phyloP scores from a whole-genome alignment of 768 basidiomycete species.

The Lactarius pseudohatsudake region DNA sequence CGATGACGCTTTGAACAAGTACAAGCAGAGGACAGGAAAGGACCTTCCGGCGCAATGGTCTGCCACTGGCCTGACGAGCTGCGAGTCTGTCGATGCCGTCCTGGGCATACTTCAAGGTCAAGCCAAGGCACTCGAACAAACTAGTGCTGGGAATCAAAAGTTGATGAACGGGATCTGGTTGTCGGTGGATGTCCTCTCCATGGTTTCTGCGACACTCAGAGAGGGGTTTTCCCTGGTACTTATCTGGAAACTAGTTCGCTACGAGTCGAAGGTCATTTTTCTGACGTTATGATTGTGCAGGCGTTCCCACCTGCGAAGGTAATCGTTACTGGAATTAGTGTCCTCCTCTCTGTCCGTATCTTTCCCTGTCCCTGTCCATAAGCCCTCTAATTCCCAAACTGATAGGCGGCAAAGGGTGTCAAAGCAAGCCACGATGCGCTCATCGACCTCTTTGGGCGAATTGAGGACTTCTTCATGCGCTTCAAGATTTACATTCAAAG shows the following conservation, averaged over 20 bases:
- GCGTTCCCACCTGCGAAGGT: neutral
- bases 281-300: neutral
- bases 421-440: neutral
- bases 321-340: constrained; percentile 3
- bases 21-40: constrained; percentile 3
- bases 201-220: neutral
- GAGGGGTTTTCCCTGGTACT: no score
- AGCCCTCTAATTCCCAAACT: neutral
- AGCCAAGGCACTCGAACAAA: neutral
- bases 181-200: constrained; percentile 1
- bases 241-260: neutral
- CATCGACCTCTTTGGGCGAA: neutral
- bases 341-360: neutral
- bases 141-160: neutral
- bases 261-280: neutral
- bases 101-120: neutral
- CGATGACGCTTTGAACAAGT: neutral
- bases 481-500: neutral
- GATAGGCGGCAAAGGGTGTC: neutral
- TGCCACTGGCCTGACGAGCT: neutral
- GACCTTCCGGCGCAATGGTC: constrained; percentile 5
- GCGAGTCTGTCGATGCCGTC: constrained; percentile 5
- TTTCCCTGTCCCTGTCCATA: no score
- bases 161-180: neutral
- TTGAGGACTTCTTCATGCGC: neutral